These are phyloP conservation scores for Pythium aquatile DNA, from an alignment of 352 stramenopile species.

Conservation along the genomic window DNA sequence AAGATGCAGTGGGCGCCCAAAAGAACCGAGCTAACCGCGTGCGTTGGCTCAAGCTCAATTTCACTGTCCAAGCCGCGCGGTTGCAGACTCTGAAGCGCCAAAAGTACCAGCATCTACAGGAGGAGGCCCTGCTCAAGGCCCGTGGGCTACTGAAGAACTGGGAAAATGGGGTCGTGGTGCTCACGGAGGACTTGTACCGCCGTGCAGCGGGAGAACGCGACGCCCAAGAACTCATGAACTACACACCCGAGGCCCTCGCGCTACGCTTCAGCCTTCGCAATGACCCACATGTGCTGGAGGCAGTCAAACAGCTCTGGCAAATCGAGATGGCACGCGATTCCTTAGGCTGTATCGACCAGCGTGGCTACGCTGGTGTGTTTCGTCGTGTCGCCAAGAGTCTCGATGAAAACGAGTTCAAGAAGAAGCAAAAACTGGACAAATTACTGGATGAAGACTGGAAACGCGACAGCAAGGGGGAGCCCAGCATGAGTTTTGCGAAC, in stretches of 20 bases:
- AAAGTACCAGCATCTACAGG: constrained; percentile 75
- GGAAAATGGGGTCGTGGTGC: constrained; percentile 55
- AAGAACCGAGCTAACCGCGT: constrained; percentile 27
- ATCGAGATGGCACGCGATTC: constrained; percentile 55
- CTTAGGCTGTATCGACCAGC: constrained; percentile 61
- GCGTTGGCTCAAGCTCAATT: constrained; percentile 75
- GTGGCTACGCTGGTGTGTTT: constrained; percentile 52
- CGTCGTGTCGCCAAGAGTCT: constrained; percentile 55
- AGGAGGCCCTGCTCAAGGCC: constrained; percentile 58
- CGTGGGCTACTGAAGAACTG: constrained; percentile 64
- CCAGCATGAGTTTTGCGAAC: constrained; percentile 55
- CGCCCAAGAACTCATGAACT: constrained; percentile 59
- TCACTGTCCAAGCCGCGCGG: constrained; percentile 61
- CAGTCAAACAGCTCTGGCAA: constrained; percentile 53
- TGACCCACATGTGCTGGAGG: constrained; percentile 41
- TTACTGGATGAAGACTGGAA: constrained; percentile 64
- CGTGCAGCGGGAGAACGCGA: constrained; percentile 44
- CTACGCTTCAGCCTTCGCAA: constrained; percentile 69
- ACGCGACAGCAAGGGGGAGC: constrained; percentile 54
- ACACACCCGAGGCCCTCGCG: constrained; percentile 62
- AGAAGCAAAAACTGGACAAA: constrained; percentile 36
- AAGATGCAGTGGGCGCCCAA: constrained; percentile 3
- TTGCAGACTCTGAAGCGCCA: constrained; percentile 62
- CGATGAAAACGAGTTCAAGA: constrained; percentile 35
- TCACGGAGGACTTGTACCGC: constrained; percentile 62